Base-by-base conservation (phyloP, 257 asterid species). In the Fraxinus pennsylvanica region DNA sequence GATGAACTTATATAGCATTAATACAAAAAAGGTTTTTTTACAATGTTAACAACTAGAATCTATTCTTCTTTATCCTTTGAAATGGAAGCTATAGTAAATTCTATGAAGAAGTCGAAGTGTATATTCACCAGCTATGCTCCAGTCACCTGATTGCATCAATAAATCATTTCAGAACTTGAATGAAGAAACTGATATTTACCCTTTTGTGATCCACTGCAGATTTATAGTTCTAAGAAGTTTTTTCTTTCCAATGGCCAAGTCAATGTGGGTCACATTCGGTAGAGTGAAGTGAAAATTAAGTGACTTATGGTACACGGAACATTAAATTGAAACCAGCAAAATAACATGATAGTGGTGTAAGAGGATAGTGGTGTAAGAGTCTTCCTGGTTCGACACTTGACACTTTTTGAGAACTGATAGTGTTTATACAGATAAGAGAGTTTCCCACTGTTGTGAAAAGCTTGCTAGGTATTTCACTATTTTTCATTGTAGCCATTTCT, bases 141-240 rank as follows among this genome's bases (percentile, higher is more conserved):
- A 66, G 30, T 57, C 76, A 66, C 41, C 75, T 66, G 67, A 8
- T 22, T 76, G 70, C 61, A 57, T 45, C 67, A 77, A 6, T 36
- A 35, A 76, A 70, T 47, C 67, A 35, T 30, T 22, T 2, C 12
- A 39, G 7, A 68, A 45, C 25, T 9, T 68, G 25, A 76, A 78
- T 59, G n/a, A 27, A 25, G 19, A 43, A 25, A n/a, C 12, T 9
- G 25, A 78, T 38, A 39, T 2, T 61, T 13, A 17, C 59, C 21
- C 21, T 50, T 50, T 50, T 50, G n/a, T 50, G 61, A 50, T 15
- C 61, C 61, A 3, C 8, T 50, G 61, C 22, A 13, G 61, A 50
- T 15, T 4, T 50, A 10, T 43, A 43, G 50, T 43, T 9, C 50
- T 43, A 43, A 10, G 17, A 50, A 50, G 8, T 50, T 15, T 50